Evolutionary conservation across 371 early-diverging fungal species (phyloP).

Genomic region (Rhizopus arrhizus): DNA sequence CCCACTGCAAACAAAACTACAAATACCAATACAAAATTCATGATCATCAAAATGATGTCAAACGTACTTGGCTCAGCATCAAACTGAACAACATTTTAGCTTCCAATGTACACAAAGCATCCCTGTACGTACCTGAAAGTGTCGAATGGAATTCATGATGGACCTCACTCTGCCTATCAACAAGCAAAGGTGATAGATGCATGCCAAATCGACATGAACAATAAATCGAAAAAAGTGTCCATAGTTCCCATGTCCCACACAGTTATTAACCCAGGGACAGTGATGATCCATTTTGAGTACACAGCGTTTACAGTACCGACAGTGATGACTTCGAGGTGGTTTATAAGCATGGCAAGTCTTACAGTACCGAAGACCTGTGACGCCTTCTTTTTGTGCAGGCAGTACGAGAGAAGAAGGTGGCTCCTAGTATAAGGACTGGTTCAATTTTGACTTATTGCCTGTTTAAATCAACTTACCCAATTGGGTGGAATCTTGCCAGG

Average conservation of each 20-base stretch:
- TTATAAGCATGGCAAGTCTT: slow-evolving; percentile 73
- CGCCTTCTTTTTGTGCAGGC: slow-evolving; percentile 25
- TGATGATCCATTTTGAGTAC: slow-evolving; percentile 94
- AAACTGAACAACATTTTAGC: slow-evolving; percentile 22
- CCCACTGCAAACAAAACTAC: slow-evolving; percentile 83
- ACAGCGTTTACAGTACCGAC: slow-evolving; percentile 79
- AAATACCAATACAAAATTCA: slow-evolving; percentile 73
- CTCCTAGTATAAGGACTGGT: slow-evolving; percentile 24
- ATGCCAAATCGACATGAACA: slow-evolving; percentile 67
- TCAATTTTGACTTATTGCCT: background rate
- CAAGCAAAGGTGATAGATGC: slow-evolving; percentile 43
- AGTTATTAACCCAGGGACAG: slow-evolving; percentile 98
- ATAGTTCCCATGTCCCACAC: slow-evolving; percentile 90
- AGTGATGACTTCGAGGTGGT: slow-evolving; percentile 88
- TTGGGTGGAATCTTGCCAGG: slow-evolving; percentile 80
- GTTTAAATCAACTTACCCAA: slow-evolving; percentile 59
- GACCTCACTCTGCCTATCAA: slow-evolving; percentile 40
- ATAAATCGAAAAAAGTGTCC: slow-evolving; percentile 91
- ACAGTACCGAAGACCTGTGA: slow-evolving; percentile 70
- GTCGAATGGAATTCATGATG: slow-evolving; percentile 44
- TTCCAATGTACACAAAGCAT: background rate
- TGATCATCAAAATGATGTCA: slow-evolving; percentile 71
- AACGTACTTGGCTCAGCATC: slow-evolving; percentile 62
- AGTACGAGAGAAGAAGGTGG: slow-evolving; percentile 40
- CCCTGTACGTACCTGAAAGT: slow-evolving; percentile 33